Evolutionary conservation across 1,284 basidiomycete genomes (phyloP), one percentile per base, ranked within the genome.

Genomic region (Exsudoporus floridanus): DNA sequence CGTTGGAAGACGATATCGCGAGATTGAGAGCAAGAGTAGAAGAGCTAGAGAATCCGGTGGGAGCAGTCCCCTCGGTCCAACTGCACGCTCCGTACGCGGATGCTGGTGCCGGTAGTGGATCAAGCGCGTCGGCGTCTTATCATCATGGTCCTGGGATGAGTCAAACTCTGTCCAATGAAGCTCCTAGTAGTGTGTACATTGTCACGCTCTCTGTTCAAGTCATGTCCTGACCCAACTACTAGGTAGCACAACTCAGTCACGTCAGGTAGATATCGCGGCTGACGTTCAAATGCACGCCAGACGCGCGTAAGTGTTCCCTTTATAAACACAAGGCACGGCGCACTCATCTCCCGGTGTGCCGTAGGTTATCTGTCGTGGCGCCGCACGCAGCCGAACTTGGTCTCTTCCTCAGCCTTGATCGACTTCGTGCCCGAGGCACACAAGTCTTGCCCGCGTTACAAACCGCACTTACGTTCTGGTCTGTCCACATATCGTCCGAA

Each of bases 1-100:
- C 63, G 7, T 51, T 77, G 25, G 73, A 76, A 58, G 72, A 74
- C 4, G 70, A 72, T 10, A 62, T 78, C 18, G 59, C 63, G 0
- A 65, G 64, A 14, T 57, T 78, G 27, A 66, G 66, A 52, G 60
- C 64, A n/a, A 66, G 73, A 33, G 59, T 77, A 5, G 60, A 66
- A 3, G 69, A 74, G 19, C 57, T 77, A 9, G 75, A 77, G 54
- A 59, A 70, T 23, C 70, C 71, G 0, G 57, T 56, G 1, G 56
- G 52, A 3, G 45, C 53, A 10, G 36, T 55, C 3, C 58, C 69
- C 1, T 57, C 66, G 1, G 54, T 75, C 13, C 52, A 64, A 27
- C 56, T 74, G 4, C 50, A 68, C 45, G 53, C 69, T 30, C 75
- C 75, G 1, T 73, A 69, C 55, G 52, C 54, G 35, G 25, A 53